Conservation (phyloP, 768 basidiomycete species). For the Mycena filopes region DNA sequence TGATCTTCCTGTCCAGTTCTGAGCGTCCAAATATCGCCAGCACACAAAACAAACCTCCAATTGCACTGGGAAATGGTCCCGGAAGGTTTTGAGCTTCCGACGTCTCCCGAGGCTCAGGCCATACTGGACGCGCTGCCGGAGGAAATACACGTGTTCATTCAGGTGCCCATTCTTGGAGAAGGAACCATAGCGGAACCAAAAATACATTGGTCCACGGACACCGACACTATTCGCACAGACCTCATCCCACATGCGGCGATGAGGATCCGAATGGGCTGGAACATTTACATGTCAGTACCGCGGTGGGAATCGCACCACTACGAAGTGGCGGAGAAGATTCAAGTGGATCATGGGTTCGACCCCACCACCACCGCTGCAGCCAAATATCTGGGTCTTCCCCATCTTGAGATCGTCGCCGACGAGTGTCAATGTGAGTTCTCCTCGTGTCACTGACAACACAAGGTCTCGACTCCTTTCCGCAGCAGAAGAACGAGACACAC, state of each 20-base stretch:
- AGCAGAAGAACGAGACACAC: too few species aligned
- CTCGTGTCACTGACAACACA: too few species aligned
- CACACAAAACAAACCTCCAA: not conserved
- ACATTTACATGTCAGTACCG: too few species aligned
- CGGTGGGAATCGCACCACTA: slow-evolving; percentile 5
- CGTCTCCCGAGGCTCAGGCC: too few species aligned
- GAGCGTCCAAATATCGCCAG: too few species aligned
- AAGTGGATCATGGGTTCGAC: not conserved
- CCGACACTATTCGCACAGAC: not conserved
- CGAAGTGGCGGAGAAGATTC: not conserved
- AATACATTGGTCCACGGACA: slow-evolving; percentile 1
- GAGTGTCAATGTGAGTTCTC: too few species aligned
- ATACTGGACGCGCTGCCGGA: not conserved
- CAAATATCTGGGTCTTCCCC: not conserved
- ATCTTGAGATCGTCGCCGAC: not conserved
- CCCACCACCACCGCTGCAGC: slow-evolving; percentile 5
- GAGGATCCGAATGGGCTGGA: not conserved
- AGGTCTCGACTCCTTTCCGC: too few species aligned
- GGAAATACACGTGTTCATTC: not conserved
- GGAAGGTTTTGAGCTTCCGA: not conserved
- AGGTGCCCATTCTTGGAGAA: not conserved
- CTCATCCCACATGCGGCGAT: not conserved
- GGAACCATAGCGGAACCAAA: not conserved
- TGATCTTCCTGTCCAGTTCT: too few species aligned
- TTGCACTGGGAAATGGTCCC: slow-evolving; percentile 7